phyloP scores from a whole-genome alignment of 495 filamentous ascomycete species.

The Paragyromitra xinjiangensis region DNA sequence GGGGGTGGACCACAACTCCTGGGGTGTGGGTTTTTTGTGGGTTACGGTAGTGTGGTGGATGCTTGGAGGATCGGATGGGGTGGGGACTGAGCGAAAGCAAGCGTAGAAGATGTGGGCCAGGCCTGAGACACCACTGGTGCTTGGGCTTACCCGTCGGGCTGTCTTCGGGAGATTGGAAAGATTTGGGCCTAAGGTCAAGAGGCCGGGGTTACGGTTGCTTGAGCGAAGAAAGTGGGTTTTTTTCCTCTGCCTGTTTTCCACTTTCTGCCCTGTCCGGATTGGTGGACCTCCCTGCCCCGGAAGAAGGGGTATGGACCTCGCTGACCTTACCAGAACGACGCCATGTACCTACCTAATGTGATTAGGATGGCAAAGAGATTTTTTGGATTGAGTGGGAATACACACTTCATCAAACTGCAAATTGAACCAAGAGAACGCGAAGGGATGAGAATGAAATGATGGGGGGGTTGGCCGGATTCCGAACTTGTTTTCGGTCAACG shows the following conservation, averaged over 20 bases:
- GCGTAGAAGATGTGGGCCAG: conserved; percentile 48
- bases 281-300: conserved; percentile 17
- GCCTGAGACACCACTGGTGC: conserved; percentile 53
- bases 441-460: conserved; percentile 34
- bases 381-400: conserved; percentile 1
- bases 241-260: conserved; percentile 24
- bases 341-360: conserved; percentile 38
- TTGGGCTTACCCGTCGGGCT: conserved; percentile 54
- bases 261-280: conserved; percentile 34
- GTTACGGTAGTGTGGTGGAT: conserved; percentile 33
- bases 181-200: conserved; percentile 52
- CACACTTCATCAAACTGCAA: conserved; percentile 16
- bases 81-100: conserved; percentile 43
- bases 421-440: conserved; percentile 54
- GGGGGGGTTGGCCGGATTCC: conserved; percentile 50
- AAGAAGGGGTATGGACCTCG: conserved; percentile 21
- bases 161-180: conserved; percentile 52
- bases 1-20: conserved; percentile 26
- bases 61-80: conserved; percentile 33
- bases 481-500: conserved; percentile 48
- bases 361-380: background rate
- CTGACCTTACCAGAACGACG: conserved; percentile 37
- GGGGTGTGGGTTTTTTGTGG: conserved; percentile 13
- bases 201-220: conserved; percentile 41
- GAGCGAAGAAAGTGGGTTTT: conserved; percentile 25